Evolutionary conservation across 495 filamentous ascomycete species (phyloP), one percentile per base, ranked within the genome.

Genomic region (Schizothecium vesticola): DNA sequence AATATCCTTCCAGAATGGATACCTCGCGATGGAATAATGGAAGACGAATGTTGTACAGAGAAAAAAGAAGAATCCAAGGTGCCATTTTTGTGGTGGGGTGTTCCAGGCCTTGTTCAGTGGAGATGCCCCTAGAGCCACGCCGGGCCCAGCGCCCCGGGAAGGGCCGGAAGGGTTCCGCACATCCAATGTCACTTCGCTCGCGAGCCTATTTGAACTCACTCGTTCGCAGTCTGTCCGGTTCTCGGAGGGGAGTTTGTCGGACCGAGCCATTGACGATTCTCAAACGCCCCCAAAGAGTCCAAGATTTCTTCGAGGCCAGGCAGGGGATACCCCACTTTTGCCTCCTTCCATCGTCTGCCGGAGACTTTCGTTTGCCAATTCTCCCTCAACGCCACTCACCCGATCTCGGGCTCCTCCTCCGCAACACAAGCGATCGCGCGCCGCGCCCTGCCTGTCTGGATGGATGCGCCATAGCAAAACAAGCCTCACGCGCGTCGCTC

Each of bases 381-480:
- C 22, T 25, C 22, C 5, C 24, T 25, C 25, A 5, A n/a, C 22
- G 19, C 26, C 12, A 24, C 43, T 24, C 24, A 26, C n/a, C 61
- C 28, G 43, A 51, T 28, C 22, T 55, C n/a, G 21, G 23, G 59
- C 25, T 9, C 62, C 19, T 13, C 43, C 25, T n/a, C 29, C 63
- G 12, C 43, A 43, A 21, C 63, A 22, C 23, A 31, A 16, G 10
- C 61, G 26, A 63, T 26, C 61, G 31, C 33, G 61, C 58, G 19
- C 23, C 57, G 9, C 24, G 43, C 36, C 51, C 16, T 22, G 56
- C 36, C 33, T 19, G 22, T 56, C 63, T 61, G 29, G 28, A 69
- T 68, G 66, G 66, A 63, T 24, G 62, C 51, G 66, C 36, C 60
- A 56, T 25, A 21, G 36, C 28, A 36, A 22, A 10, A 9, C 22